Conservation (phyloP, 1,284 basidiomycete species). For the Rhodotorula sp. region DNA sequence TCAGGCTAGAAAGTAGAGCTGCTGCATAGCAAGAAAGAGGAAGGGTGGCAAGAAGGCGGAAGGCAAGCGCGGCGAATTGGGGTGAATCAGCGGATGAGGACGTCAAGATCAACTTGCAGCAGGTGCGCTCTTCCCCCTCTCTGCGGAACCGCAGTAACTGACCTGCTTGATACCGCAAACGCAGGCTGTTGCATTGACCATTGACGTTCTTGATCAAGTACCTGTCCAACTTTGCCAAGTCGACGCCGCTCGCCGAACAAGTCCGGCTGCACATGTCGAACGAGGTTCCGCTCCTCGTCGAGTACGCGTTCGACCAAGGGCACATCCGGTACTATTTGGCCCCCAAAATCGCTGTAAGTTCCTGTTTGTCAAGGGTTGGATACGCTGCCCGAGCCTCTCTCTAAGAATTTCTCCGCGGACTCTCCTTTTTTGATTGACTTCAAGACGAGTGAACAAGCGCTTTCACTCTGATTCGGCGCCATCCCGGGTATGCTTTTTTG, state of each 20-base stretch:
- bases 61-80: too few relatives aligned
- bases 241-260: slow-evolving; percentile 68
- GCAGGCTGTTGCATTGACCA: slow-evolving; percentile 89
- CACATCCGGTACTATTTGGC: slow-evolving; percentile 82
- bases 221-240: slow-evolving; percentile 95
- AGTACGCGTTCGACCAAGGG: slow-evolving; percentile 80
- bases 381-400: too few relatives aligned
- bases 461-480: too few relatives aligned
- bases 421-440: too few relatives aligned
- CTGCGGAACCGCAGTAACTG: background rate
- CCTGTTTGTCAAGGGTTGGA: too few relatives aligned
- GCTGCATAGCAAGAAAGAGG: too few relatives aligned
- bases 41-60: slow-evolving; percentile 36
- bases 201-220: slow-evolving; percentile 93
- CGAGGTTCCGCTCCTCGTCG: slow-evolving; percentile 83
- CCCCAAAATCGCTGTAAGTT: slow-evolving; percentile 67
- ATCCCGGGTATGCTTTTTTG: too few relatives aligned
- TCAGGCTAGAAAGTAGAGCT: too few relatives aligned
- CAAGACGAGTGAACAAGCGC: too few relatives aligned
- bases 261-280: slow-evolving; percentile 85
- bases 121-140: slow-evolving; percentile 10
- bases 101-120: slow-evolving; percentile 79
- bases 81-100: slow-evolving; percentile 49
- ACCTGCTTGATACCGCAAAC: too few relatives aligned
- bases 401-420: too few relatives aligned